Base-by-base conservation (phyloP, 257 asterid genomes). In the Solanum medicagineum region DNA sequence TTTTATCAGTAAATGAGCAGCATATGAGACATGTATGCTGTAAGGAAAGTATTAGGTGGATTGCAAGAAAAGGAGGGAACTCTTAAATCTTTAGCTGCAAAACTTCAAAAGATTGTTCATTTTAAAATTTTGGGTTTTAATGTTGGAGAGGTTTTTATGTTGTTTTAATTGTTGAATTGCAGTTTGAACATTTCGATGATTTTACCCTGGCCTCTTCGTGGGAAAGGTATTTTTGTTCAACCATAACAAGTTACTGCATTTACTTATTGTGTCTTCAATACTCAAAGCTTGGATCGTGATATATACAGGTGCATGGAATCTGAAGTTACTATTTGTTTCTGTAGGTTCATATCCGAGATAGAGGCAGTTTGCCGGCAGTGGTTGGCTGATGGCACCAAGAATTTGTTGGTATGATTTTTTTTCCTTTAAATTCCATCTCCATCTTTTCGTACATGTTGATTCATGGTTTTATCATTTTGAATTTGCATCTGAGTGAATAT, bases 301-400 rank as follows among this genome's bases (percentile, higher is more conserved):
- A 54, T 81, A 29, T 26, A 45, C 29, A 10, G 29, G 40, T 47
- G 42, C 82, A 71, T 80, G 80, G 80, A 59, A 24, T 62, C 83
- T 55, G 62, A 70, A 81, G 65, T 69, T 84, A 36, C 40, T 74
- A 16, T 47, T 70, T 29, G 55, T 26, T 24, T 26, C n/a, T 79
- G 74, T 85, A 95, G 98, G 93, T 94, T 95, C 91, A 95, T 95
- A 85, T 95, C 98, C 73, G 98, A 92, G 87, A 92, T 95, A 45
- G 98, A 95, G 88, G 98, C 96, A 29, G 93, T 94, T 63, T 94
- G 98, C 87, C 88, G 98, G 84, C 98, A 94, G 87, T 95, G 98
- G 98, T 85, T 94, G 79, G 92, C 96, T 12, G 92, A 90, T 87
- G 98, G 98, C 71, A 92, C 96, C 22, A 92, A 92, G 90, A 94